Evolutionary conservation across 179 eudicot species (phyloP).

Genomic region (Corrigiola litoralis): DNA sequence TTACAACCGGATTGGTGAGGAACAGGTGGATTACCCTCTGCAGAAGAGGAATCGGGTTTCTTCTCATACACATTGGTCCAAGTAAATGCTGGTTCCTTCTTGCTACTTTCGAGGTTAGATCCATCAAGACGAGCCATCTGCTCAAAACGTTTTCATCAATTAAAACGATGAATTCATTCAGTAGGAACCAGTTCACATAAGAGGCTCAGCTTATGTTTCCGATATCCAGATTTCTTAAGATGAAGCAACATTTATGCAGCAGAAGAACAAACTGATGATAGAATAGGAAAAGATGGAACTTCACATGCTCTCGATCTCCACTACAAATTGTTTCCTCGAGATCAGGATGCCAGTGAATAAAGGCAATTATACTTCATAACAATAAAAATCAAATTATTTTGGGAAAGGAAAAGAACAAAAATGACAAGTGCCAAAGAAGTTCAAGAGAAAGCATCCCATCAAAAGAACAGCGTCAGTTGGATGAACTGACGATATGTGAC

Average conservation of each 20-base stretch:
- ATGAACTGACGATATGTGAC: neutral
- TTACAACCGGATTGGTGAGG: neutral
- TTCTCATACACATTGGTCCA: constrained; percentile 86
- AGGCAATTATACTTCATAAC: too few species aligned
- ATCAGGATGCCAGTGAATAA: neutral
- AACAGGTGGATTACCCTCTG: constrained; percentile 33
- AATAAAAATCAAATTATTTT: too few species aligned
- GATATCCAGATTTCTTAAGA: too few species aligned
- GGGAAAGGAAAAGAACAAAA: neutral
- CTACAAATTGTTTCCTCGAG: too few species aligned
- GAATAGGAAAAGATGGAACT: too few species aligned
- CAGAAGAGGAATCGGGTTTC: constrained; percentile 34
- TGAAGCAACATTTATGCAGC: too few species aligned
- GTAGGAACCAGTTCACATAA: too few species aligned
- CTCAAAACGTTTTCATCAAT: constrained; percentile 13
- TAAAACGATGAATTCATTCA: neutral
- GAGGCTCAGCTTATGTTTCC: too few species aligned
- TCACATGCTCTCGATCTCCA: too few species aligned
- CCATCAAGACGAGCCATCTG: constrained; percentile 93
- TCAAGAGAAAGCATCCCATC: neutral
- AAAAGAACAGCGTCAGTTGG: neutral
- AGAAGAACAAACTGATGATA: too few species aligned
- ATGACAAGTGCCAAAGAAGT: neutral
- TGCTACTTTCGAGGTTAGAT: constrained; percentile 46
- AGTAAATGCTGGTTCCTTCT: constrained; percentile 49